A percentile compares a stretch with the other conserved stretches of the same genome.
Conservation (phyloP, 2,329 filamentous ascomycete species). For the Fusarium hainanense region DNA sequence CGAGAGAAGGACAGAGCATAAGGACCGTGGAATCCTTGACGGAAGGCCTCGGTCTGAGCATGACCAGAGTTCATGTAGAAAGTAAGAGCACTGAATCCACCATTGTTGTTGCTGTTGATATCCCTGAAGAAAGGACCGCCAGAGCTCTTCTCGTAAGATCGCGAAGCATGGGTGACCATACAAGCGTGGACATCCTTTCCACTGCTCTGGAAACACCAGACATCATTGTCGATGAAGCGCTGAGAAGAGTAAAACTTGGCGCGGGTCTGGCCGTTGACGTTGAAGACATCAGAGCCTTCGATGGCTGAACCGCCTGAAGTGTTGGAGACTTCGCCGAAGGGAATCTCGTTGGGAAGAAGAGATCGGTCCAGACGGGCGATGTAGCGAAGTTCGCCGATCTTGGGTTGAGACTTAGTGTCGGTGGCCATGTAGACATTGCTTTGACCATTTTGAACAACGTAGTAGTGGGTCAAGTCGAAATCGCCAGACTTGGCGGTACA, state of each 20-base stretch:
- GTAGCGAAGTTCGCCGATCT: conserved; percentile 70
- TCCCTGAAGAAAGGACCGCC: conserved; percentile 75
- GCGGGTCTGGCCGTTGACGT: conserved; percentile 70
- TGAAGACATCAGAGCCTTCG: conserved; percentile 69
- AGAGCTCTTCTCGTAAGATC: conserved; percentile 67
- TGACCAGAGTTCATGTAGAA: conserved; percentile 77
- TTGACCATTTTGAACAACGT: conserved; percentile 70
- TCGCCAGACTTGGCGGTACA: conserved; percentile 64
- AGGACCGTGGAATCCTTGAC: conserved; percentile 73
- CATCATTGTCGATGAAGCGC: conserved; percentile 75
- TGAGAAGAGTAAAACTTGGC: conserved; percentile 77
- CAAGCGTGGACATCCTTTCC: conserved; percentile 65
- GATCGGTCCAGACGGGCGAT: conserved; percentile 68
- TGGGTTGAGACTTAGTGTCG: conserved; percentile 67
- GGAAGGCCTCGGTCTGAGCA: conserved; percentile 69
- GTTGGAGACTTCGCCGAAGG: conserved; percentile 66
- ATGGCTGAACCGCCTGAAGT: conserved; percentile 63
- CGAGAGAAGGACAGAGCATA: conserved; percentile 71
- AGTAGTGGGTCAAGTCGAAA: conserved; percentile 68
- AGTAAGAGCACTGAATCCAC: conserved; percentile 67
- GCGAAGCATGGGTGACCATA: conserved; percentile 62
- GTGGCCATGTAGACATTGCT: conserved; percentile 71
- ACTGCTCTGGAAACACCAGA: conserved; percentile 69
- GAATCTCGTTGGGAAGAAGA: conserved; percentile 63
- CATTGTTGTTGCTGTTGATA: conserved; percentile 73